phyloP scores from a whole-genome alignment of 2,329 filamentous ascomycete genomes.

The Nigrospora sphaerica region DNA sequence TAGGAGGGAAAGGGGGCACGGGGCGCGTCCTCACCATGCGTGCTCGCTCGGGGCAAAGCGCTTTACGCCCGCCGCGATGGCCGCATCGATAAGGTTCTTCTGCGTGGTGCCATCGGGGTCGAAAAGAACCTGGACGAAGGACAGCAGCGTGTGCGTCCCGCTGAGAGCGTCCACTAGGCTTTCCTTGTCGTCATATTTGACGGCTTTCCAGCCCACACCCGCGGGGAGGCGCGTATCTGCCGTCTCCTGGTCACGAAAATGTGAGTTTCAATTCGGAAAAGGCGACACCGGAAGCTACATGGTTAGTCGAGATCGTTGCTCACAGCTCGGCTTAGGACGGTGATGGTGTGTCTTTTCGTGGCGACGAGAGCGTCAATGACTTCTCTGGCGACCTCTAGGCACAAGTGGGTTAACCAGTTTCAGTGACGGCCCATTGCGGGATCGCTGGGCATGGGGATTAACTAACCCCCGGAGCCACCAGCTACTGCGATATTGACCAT shows the following conservation, averaged over 20 bases:
- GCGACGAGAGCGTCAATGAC: conserved; percentile 42
- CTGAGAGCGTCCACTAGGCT: conserved; percentile 28
- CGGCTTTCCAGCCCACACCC: conserved; percentile 29
- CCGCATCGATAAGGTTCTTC: conserved; percentile 50
- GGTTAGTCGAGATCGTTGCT: background rate
- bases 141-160: conserved; percentile 46
- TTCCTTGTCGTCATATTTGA: conserved; percentile 35
- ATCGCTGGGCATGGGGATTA: background rate
- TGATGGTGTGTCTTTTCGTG: conserved; percentile 43
- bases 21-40: conserved; percentile 23
- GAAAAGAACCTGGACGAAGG: conserved; percentile 33
- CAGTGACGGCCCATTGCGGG: background rate
- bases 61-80: conserved; percentile 50
- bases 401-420: background rate
- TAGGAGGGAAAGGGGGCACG: background rate
- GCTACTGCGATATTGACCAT: conserved; percentile 39
- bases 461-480: conserved; percentile 36
- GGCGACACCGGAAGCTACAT: too few relatives aligned
- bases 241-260: too few relatives aligned
- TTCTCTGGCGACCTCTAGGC: conserved; percentile 43
- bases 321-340: conserved; percentile 41
- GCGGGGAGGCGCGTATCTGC: conserved; percentile 5
- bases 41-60: conserved; percentile 58
- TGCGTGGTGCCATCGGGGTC: conserved; percentile 34
- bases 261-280: too few relatives aligned